phyloP scores from a whole-genome alignment of 768 basidiomycete species.

The Tricholoma bakamatsutake region DNA sequence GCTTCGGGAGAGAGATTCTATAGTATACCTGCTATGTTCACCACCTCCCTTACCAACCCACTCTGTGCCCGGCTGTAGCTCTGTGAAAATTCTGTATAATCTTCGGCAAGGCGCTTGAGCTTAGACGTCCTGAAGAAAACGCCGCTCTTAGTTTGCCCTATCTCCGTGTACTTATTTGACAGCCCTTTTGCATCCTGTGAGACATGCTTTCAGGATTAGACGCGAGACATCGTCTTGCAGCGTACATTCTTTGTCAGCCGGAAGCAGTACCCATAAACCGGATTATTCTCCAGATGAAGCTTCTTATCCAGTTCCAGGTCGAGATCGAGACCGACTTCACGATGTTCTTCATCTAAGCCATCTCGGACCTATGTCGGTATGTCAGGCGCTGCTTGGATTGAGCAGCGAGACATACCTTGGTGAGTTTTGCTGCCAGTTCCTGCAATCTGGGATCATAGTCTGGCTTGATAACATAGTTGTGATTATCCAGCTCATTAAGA shows the following conservation, averaged over 20 bases:
- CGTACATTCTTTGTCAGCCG: constrained; percentile 85
- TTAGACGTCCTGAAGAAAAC: constrained; percentile 80
- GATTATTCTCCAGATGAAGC: constrained; percentile 89
- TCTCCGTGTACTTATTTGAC: constrained; percentile 70
- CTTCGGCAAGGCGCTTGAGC: constrained; percentile 66
- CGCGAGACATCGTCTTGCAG: constrained; percentile 3
- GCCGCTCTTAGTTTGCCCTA: constrained; percentile 81
- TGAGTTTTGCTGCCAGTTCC: constrained; percentile 61
- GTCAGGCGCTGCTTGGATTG: not conserved
- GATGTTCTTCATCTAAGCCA: constrained; percentile 79
- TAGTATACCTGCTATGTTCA: constrained; percentile 78
- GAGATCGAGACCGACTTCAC: constrained; percentile 59
- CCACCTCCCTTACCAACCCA: constrained; percentile 85
- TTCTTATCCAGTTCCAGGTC: constrained; percentile 89
- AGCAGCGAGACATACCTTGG: constrained; percentile 32
- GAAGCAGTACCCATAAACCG: constrained; percentile 88
- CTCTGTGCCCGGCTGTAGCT: constrained; percentile 74
- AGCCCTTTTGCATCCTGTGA: constrained; percentile 75
- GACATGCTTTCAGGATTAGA: not conserved
- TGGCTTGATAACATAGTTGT: constrained; percentile 88
- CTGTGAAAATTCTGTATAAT: constrained; percentile 61
- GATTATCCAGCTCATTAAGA: constrained; percentile 74
- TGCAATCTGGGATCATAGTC: constrained; percentile 80
- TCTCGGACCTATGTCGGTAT: constrained; percentile 49
- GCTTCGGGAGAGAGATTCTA: not conserved